A percentile compares a stretch with the other conserved stretches of the same genome.
phyloP scores from a whole-genome alignment of 2,329 filamentous ascomycete species.

The Cytospora piceae region DNA sequence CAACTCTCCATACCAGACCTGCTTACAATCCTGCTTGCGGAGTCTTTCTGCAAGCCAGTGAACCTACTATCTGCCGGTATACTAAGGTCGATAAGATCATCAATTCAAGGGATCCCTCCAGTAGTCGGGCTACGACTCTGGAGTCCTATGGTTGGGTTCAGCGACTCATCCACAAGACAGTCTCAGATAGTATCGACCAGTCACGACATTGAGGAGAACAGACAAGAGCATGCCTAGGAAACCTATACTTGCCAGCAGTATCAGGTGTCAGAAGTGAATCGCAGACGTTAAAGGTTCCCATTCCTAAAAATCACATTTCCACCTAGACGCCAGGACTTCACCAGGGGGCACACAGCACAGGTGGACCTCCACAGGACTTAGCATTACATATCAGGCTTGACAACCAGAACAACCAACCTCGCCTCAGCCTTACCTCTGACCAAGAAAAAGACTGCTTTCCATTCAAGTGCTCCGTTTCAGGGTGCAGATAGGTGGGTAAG shows the following conservation, averaged over 20 bases:
- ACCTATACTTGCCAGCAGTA: too few species aligned
- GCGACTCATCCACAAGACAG: not conserved
- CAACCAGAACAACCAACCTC: not conserved
- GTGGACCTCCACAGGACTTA: not conserved
- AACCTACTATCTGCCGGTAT: not conserved
- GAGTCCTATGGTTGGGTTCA: slow-evolving; percentile 1
- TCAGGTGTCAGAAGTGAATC: not conserved
- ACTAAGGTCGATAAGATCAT: not conserved
- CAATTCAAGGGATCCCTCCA: slow-evolving; percentile 24
- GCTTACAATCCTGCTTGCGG: not conserved
- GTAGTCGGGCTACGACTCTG: slow-evolving; percentile 15
- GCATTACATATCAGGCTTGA: not conserved
- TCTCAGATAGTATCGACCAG: not conserved
- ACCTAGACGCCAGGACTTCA: not conserved
- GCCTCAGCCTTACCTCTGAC: slow-evolving; percentile 6
- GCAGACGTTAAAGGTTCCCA: not conserved
- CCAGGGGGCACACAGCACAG: not conserved
- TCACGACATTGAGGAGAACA: not conserved
- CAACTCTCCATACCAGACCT: not conserved
- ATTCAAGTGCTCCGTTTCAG: not conserved
- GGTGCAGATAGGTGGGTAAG: slow-evolving; percentile 7
- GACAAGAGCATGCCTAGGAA: not conserved
- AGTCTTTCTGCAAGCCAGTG: not conserved
- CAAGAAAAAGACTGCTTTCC: not conserved
- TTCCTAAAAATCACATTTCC: too few species aligned